A percentile compares a stretch with the other conserved stretches of the same genome.
Evolutionary conservation across 2,329 filamentous ascomycete genomes (phyloP).

Genomic region (Sporothrix inflata): DNA sequence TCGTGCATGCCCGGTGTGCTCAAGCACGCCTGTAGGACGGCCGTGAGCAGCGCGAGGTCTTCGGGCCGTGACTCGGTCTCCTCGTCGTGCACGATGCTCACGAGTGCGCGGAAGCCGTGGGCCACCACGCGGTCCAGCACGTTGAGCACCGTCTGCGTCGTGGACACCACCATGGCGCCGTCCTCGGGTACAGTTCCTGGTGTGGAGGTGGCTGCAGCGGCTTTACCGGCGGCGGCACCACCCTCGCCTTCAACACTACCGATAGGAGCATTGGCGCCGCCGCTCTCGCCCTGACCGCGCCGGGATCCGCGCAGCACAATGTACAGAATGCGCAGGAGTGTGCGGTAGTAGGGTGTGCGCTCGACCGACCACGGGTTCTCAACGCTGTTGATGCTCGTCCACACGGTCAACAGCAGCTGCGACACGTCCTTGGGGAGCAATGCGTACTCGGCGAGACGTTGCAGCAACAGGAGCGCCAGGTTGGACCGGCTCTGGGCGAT

Average conservation of each 20-base stretch:
- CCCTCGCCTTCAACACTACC: conserved; percentile 17
- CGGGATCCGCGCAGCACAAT: conserved; percentile 73
- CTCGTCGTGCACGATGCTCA: conserved; percentile 78
- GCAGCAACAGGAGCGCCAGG: conserved; percentile 79
- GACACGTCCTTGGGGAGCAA: conserved; percentile 56
- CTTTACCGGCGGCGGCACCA: neutral
- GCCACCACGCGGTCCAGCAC: conserved; percentile 79
- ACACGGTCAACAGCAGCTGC: conserved; percentile 55
- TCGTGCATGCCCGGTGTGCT: conserved; percentile 76
- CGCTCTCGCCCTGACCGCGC: conserved; percentile 35
- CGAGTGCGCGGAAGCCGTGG: conserved; percentile 79
- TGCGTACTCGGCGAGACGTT: conserved; percentile 69
- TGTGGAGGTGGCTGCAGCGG: neutral
- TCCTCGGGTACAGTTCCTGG: conserved; percentile 22
- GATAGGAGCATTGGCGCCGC: conserved; percentile 30
- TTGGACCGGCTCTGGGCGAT: conserved; percentile 77
- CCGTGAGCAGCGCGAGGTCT: conserved; percentile 85
- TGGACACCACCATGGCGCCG: conserved; percentile 48
- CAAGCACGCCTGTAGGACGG: conserved; percentile 82
- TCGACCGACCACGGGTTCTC: conserved; percentile 57
- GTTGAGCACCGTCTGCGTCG: conserved; percentile 70
- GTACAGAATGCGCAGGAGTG: conserved; percentile 81
- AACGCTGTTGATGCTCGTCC: conserved; percentile 56
- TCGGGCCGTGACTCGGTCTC: conserved; percentile 68
- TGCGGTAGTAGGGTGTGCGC: conserved; percentile 74